Percentiles rank a stretch among this genome's conserved stretches.
These are phyloP conservation scores for Aspergillus hortae DNA, from an alignment of 2,329 filamentous ascomycete genomes.

Conservation along the genomic window DNA sequence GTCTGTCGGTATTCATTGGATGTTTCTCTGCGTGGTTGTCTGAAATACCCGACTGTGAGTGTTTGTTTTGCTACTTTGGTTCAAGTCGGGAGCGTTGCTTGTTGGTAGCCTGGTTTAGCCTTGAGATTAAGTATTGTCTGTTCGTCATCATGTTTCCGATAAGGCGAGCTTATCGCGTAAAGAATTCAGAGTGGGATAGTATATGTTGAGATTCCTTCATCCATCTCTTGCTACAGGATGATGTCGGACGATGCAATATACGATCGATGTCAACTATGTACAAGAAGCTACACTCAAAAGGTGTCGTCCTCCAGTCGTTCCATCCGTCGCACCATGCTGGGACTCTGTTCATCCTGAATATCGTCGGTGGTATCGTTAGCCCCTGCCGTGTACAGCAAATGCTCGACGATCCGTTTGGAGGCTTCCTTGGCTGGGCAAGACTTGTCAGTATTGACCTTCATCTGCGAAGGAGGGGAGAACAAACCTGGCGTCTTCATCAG, in stretches of 20 bases:
- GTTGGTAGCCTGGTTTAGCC: not conserved
- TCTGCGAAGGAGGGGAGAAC: constrained; percentile 7
- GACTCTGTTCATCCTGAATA: constrained; percentile 39
- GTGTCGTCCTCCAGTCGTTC: constrained; percentile 45
- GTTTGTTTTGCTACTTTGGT: not conserved
- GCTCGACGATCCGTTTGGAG: constrained; percentile 47
- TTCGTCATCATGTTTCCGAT: not conserved
- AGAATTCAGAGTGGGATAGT: too few species aligned
- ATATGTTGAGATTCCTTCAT: not conserved
- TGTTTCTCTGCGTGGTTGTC: not conserved
- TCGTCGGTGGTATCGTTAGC: constrained; percentile 38
- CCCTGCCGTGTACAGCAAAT: constrained; percentile 46
- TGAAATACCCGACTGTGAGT: not conserved
- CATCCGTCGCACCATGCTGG: constrained; percentile 43
- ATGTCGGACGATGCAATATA: not conserved
- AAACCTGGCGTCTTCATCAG: constrained; percentile 48
- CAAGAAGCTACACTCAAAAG: constrained; percentile 22
- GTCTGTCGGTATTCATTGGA: constrained; percentile 1
- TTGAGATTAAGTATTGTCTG: not conserved
- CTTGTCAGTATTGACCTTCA: not conserved
- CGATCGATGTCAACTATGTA: not conserved
- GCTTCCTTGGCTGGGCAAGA: constrained; percentile 44
- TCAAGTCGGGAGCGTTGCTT: constrained; percentile 1
- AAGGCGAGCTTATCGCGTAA: too few species aligned
- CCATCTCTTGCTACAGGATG: not conserved